Evolutionary conservation across 1,284 basidiomycete genomes (phyloP).

Genomic region (Irpex lacteus): DNA sequence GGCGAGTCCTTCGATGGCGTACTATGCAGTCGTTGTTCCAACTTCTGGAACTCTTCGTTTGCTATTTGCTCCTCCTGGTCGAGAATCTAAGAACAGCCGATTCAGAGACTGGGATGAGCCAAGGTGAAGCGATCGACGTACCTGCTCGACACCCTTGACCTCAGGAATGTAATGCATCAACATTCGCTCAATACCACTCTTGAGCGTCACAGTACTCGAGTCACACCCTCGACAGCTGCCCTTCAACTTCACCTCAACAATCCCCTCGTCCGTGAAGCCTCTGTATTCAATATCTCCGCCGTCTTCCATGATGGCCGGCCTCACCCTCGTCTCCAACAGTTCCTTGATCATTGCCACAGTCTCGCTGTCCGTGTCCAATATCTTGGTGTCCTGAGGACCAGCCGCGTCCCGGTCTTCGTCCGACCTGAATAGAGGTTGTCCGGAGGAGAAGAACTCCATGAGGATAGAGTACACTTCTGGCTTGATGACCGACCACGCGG

Average conservation of each 20-base stretch:
- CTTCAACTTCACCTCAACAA: slow-evolving; percentile 82
- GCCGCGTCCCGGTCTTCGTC: slow-evolving; percentile 75
- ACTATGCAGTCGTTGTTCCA: slow-evolving; percentile 70
- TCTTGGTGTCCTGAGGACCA: slow-evolving; percentile 92
- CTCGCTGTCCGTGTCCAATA: slow-evolving; percentile 95
- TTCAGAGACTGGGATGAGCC: not conserved
- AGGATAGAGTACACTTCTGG: slow-evolving; percentile 98
- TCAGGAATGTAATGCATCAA: slow-evolving; percentile 99
- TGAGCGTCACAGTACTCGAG: slow-evolving; percentile 91
- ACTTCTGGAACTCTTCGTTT: slow-evolving; percentile 87
- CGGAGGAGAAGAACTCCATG: slow-evolving; percentile 97
- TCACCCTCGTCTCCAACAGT: slow-evolving; percentile 89
- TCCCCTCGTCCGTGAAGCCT: slow-evolving; percentile 65
- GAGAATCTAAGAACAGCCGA: slow-evolving; percentile 55
- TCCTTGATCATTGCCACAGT: slow-evolving; percentile 99
- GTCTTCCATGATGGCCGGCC: slow-evolving; percentile 96
- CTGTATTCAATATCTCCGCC: slow-evolving; percentile 88
- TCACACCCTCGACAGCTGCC: slow-evolving; percentile 95
- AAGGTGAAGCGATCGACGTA: slow-evolving; percentile 30
- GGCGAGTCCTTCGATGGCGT: slow-evolving; percentile 41
- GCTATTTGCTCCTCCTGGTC: slow-evolving; percentile 91
- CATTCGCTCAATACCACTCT: slow-evolving; percentile 97
- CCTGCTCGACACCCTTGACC: slow-evolving; percentile 96
- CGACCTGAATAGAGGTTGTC: slow-evolving; percentile 80
- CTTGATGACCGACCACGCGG: slow-evolving; percentile 88